Evolutionary conservation across 371 early-diverging fungal species (phyloP).

Genomic region (Coemansia sp.): DNA sequence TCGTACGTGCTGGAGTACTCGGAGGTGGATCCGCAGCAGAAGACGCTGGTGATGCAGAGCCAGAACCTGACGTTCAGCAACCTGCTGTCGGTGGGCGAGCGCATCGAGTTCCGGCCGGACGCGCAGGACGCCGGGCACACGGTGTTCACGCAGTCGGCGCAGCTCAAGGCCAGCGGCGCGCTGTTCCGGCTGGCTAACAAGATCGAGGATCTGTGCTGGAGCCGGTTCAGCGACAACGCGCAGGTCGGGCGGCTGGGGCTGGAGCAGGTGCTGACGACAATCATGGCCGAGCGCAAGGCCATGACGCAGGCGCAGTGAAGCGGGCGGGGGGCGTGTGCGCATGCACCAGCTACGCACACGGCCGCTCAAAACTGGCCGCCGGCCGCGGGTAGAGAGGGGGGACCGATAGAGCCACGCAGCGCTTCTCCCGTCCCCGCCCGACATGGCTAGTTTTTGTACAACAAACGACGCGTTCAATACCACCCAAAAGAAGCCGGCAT

Average conservation of each 20-base stretch:
- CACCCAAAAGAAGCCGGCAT: not conserved
- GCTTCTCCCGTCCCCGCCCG: no score
- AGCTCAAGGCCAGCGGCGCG: conserved; percentile 74
- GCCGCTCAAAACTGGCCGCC: not conserved
- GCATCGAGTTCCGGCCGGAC: conserved; percentile 69
- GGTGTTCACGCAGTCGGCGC: conserved; percentile 76
- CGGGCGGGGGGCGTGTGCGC: not conserved
- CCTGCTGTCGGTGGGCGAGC: conserved; percentile 82
- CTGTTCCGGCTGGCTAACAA: conserved; percentile 72
- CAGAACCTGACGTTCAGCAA: conserved; percentile 74
- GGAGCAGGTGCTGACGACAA: conserved; percentile 64
- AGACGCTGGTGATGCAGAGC: conserved; percentile 69
- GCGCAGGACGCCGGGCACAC: conserved; percentile 57
- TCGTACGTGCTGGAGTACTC: conserved; percentile 87
- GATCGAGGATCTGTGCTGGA: conserved; percentile 84
- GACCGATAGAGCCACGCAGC: no score
- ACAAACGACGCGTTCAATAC: no score
- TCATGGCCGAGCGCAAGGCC: conserved; percentile 48
- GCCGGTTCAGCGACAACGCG: conserved; percentile 87
- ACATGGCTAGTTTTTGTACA: no score
- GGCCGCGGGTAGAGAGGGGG: no score
- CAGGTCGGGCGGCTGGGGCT: conserved; percentile 72
- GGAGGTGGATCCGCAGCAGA: conserved; percentile 74
- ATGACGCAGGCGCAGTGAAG: conserved; percentile 5
- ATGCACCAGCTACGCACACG: not conserved